Evolutionary conservation across 148 eudicot species (phyloP).

Genomic region (Amaranthus cruentus): DNA sequence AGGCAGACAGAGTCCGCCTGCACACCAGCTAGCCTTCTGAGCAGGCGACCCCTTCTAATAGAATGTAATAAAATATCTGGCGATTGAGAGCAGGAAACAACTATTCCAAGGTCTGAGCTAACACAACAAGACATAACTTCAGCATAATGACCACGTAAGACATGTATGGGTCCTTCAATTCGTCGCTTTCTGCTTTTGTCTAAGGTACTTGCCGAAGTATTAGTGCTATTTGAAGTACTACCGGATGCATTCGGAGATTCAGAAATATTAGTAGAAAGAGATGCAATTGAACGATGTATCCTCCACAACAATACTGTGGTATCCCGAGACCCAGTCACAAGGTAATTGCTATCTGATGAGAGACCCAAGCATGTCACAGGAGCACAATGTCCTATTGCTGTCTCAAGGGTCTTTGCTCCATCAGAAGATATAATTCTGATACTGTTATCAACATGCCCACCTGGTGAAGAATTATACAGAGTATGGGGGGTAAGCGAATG

Average conservation of each 20-base stretch:
- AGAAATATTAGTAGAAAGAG: constrained; percentile 37
- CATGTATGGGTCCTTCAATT: constrained; percentile 92
- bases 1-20: constrained; percentile 70
- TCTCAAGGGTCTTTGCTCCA: constrained; percentile 84
- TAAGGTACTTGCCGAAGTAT: constrained; percentile 37
- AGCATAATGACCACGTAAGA: constrained; percentile 81
- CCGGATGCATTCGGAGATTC: constrained; percentile 50
- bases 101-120: constrained; percentile 82
- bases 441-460: constrained; percentile 94
- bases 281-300: constrained; percentile 44
- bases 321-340: constrained; percentile 89
- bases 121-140: constrained; percentile 83
- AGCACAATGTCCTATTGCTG: constrained; percentile 87
- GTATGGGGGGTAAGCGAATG: constrained; percentile 3
- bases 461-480: constrained; percentile 31
- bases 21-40: constrained; percentile 70
- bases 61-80: constrained; percentile 79
- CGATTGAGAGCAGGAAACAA: constrained; percentile 74
- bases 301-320: constrained; percentile 83
- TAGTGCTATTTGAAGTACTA: constrained; percentile 45
- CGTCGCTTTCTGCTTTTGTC: constrained; percentile 58
- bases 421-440: constrained; percentile 79
- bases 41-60: constrained; percentile 71
- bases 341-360: constrained; percentile 76
- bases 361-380: constrained; percentile 92